phyloP scores from a whole-genome alignment of 768 basidiomycete species.

The Leccinellum rugosiceps region DNA sequence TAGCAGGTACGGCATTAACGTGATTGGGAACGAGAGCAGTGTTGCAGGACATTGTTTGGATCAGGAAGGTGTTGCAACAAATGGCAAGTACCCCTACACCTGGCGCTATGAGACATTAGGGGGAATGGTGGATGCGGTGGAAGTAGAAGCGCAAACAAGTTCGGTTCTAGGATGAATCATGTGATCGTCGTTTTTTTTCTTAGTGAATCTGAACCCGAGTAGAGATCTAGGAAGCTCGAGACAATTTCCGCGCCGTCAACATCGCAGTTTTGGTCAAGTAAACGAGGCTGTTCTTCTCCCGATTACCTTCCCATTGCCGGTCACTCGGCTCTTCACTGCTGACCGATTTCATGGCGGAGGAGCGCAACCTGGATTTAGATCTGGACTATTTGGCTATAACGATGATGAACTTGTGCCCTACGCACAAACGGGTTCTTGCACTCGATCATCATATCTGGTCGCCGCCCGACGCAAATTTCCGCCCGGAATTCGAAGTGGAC shows the following conservation, averaged over 20 bases:
- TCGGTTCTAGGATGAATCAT: not conserved
- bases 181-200: not conserved
- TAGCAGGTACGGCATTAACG: slow-evolving; percentile 38
- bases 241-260: not conserved
- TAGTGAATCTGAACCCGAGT: not conserved
- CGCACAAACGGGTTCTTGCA: not conserved
- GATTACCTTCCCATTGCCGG: not conserved
- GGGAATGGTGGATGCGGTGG: slow-evolving; percentile 58
- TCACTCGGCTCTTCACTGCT: not conserved
- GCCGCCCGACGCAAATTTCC: not conserved
- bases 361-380: not conserved
- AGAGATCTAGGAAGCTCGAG: slow-evolving; percentile 1
- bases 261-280: not conserved
- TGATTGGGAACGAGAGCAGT: slow-evolving; percentile 34
- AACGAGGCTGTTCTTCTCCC: not conserved
- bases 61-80: slow-evolving; percentile 12
- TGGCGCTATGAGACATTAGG: slow-evolving; percentile 60
- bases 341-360: not conserved
- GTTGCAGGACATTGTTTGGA: slow-evolving; percentile 31
- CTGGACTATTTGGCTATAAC: not conserved
- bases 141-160: slow-evolving; percentile 31
- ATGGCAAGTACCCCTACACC: slow-evolving; percentile 34
- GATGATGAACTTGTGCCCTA: not conserved
- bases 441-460: not conserved
- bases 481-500: not conserved